Evolutionary conservation across 1,139 yeast species (phyloP).

Genomic region (Debaryomyces nepalensis): DNA sequence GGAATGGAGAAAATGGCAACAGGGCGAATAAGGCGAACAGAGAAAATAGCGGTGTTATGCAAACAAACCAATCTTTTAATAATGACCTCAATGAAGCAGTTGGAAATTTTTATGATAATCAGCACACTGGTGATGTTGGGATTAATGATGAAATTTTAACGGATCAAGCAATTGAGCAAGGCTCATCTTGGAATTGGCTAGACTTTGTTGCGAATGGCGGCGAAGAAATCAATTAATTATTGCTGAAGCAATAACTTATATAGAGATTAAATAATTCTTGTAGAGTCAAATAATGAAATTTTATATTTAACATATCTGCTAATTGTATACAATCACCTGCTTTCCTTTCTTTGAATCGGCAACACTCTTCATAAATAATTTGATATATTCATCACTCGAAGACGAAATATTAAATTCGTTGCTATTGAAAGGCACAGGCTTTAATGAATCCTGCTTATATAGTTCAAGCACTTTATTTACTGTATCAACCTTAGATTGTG

Average conservation of each 20-base stretch:
- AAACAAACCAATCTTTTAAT: too few species aligned
- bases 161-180: constrained; percentile 15
- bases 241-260: not conserved
- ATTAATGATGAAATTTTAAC: constrained; percentile 22
- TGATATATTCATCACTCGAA: constrained; percentile 50
- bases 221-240: not conserved
- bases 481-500: constrained; percentile 59
- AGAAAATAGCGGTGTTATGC: too few species aligned
- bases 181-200: constrained; percentile 34
- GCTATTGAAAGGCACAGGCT: constrained; percentile 55
- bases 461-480: constrained; percentile 60
- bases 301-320: constrained; percentile 1
- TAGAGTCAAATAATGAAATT: not conserved
- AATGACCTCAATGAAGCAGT: constrained; percentile 20
- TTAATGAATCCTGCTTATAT: constrained; percentile 59
- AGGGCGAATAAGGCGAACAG: constrained; percentile 9
- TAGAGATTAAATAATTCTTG: not conserved
- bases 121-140: constrained; percentile 18
- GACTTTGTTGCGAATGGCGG: constrained; percentile 30
- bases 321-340: constrained; percentile 36
- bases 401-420: constrained; percentile 33
- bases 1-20: constrained; percentile 15
- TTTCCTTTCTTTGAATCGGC: constrained; percentile 41
- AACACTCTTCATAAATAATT: constrained; percentile 54
- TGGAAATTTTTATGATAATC: constrained; percentile 5